Evolutionary conservation across 1,139 yeast genomes (phyloP).

Genomic region (Candida albicans): DNA sequence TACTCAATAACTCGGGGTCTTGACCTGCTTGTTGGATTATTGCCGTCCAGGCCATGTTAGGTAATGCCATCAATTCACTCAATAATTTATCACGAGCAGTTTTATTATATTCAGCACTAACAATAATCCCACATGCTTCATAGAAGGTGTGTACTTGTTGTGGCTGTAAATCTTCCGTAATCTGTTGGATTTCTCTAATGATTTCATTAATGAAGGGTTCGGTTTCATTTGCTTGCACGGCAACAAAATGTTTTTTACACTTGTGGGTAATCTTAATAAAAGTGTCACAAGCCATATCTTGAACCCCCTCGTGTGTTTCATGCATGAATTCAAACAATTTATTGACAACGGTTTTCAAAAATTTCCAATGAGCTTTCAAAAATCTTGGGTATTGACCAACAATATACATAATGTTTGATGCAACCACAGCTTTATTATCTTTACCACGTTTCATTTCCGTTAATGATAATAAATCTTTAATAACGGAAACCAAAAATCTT

Average conservation of each 20-base stretch:
- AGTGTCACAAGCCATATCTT: slow-evolving; percentile 99
- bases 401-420: slow-evolving; percentile 97
- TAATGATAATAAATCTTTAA: slow-evolving; percentile 83
- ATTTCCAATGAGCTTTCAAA: slow-evolving; percentile 97
- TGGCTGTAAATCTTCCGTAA: slow-evolving; percentile 91
- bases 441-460: slow-evolving; percentile 97
- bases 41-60: slow-evolving; percentile 92
- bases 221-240: slow-evolving; percentile 79
- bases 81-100: slow-evolving; percentile 72
- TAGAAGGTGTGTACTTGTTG: slow-evolving; percentile 98
- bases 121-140: slow-evolving; percentile 95
- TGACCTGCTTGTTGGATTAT: slow-evolving; percentile 86
- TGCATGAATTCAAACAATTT: slow-evolving; percentile 98
- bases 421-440: slow-evolving; percentile 97
- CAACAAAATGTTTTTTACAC: slow-evolving; percentile 94
- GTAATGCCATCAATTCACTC: slow-evolving; percentile 80
- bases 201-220: slow-evolving; percentile 94
- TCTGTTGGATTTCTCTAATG: slow-evolving; percentile 74
- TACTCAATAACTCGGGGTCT: slow-evolving; percentile 79
- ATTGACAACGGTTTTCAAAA: slow-evolving; percentile 90
- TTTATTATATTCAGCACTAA: slow-evolving; percentile 71
- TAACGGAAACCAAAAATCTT: slow-evolving; percentile 86
- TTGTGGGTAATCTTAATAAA: slow-evolving; percentile 92
- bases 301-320: slow-evolving; percentile 99
- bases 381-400: slow-evolving; percentile 99